phyloP scores from a whole-genome alignment of 306 rosid genomes.

The Rosa chinensis region DNA sequence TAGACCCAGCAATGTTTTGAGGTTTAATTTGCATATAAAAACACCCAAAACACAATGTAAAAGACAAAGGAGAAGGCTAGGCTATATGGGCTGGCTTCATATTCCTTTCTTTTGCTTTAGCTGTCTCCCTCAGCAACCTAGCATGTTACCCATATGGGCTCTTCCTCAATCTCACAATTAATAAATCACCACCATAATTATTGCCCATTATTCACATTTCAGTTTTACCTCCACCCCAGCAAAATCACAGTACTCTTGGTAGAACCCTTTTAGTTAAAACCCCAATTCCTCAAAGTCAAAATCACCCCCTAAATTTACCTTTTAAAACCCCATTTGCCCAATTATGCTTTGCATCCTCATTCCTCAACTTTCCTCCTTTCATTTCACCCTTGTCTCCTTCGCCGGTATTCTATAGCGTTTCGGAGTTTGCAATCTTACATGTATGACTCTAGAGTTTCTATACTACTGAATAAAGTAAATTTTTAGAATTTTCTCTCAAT shows the following conservation, averaged over 20 bases:
- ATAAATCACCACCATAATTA: neutral
- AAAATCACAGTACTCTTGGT: neutral
- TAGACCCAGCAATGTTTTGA: neutral
- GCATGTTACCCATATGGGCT: slow-evolving; percentile 20
- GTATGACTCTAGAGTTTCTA: neutral
- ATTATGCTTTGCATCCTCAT: neutral
- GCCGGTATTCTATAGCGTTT: neutral
- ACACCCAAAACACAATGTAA: slow-evolving; percentile 1
- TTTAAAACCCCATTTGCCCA: neutral
- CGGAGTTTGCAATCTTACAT: neutral
- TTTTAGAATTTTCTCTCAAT: no score
- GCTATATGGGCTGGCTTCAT: slow-evolving; percentile 22
- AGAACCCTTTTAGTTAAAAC: neutral
- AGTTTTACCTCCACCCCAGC: neutral
- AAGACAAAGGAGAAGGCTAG: slow-evolving; percentile 16
- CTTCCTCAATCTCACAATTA: slow-evolving; percentile 1
- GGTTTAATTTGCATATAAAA: neutral
- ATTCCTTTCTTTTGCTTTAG: neutral
- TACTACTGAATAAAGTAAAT: no score
- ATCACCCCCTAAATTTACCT: neutral
- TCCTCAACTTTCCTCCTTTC: neutral
- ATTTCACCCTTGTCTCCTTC: no score
- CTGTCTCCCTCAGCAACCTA: slow-evolving; percentile 18
- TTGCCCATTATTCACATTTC: neutral
- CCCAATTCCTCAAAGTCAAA: neutral